Evolutionary conservation across 75 land plant genomes (phyloP), one percentile per base, ranked within the genome.

Genomic region (Larix kaempferi): DNA sequence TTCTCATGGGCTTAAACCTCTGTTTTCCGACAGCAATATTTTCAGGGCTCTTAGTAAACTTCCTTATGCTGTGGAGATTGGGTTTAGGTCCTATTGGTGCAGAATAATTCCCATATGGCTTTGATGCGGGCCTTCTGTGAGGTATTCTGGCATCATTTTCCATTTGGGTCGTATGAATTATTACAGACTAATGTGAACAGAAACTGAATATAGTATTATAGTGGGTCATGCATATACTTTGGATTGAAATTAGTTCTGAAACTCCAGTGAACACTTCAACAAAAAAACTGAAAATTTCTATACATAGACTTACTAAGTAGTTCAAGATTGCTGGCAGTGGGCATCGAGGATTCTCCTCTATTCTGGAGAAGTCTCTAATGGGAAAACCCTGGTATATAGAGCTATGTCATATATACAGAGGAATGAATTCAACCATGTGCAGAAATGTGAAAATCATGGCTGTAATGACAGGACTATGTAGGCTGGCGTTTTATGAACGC

Each of bases 121-220:
- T 63, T 63, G 66, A 63, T 27, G 66, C 66, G 37, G 35, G 35
- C 44, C 19, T 66, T 66, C 71, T 37, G 2, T 17, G 44, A 15
- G 37, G n/a, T 2, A 16, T 33, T 37, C 71, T 19, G 7, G 44
- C 44, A 66, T 15, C 19, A 66, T 66, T 10, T 37, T 66, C 71
- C 71, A 66, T 66, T 66, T 35, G 21, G 44, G 71, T 66, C 29
- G 8, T 66, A 66, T 66, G 44, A 66, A 66, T 37, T 37, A 19
- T 16, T 66, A 21, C 35, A 37, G 8, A 26, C 71, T 41, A 17
- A 19, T 19, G 49, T 2, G 37, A 44, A 7, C 52, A 44, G 52
- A 6, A 44, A 44, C 52, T 44, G 52, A 35, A 35, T 35, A 35
- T 35, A 35, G 37, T 0, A 44, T 44, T 6, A 44, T 6, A 6